Evolutionary conservation across 352 stramenopile species (phyloP).

Genomic region (Peronospora farinosa): DNA sequence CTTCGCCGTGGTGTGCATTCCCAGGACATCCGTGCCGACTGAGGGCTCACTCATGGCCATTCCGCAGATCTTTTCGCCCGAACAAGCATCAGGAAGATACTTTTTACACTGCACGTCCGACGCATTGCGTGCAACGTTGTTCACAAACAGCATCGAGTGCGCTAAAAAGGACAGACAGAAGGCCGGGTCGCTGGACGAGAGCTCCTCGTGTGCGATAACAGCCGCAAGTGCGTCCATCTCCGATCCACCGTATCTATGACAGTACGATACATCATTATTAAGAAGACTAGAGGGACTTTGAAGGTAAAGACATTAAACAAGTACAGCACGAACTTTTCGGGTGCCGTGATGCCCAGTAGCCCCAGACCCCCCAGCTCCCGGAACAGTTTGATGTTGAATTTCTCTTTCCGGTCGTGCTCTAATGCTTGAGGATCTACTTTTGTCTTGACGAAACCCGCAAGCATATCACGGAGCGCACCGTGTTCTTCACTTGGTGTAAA

Average conservation of each 20-base stretch:
- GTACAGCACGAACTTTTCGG: constrained; percentile 78
- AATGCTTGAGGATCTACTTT: constrained; percentile 97
- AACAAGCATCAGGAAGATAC: constrained; percentile 89
- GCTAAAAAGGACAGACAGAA: constrained; percentile 97
- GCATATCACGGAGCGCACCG: constrained; percentile 88
- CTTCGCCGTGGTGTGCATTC: constrained; percentile 93
- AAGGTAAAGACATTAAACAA: neutral
- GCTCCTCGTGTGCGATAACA: constrained; percentile 92
- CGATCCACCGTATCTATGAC: constrained; percentile 87
- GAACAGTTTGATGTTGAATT: constrained; percentile 96
- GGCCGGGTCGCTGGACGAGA: constrained; percentile 95
- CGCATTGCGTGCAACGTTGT: constrained; percentile 89
- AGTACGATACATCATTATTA: neutral
- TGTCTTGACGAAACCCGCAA: constrained; percentile 89
- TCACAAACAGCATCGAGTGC: constrained; percentile 92
- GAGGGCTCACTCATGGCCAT: constrained; percentile 99
- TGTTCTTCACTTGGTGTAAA: constrained; percentile 89
- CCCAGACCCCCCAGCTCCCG: constrained; percentile 92
- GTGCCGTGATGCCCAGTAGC: constrained; percentile 93
- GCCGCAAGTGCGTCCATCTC: constrained; percentile 94
- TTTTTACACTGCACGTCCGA: constrained; percentile 82
- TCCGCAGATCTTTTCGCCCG: constrained; percentile 92
- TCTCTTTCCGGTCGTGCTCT: constrained; percentile 93
- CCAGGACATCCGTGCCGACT: constrained; percentile 91
- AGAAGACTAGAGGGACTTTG: neutral